Evolutionary conservation across 257 asterid species (phyloP), one percentile per base, ranked within the genome.

Genomic region (Penstemon barbatus): DNA sequence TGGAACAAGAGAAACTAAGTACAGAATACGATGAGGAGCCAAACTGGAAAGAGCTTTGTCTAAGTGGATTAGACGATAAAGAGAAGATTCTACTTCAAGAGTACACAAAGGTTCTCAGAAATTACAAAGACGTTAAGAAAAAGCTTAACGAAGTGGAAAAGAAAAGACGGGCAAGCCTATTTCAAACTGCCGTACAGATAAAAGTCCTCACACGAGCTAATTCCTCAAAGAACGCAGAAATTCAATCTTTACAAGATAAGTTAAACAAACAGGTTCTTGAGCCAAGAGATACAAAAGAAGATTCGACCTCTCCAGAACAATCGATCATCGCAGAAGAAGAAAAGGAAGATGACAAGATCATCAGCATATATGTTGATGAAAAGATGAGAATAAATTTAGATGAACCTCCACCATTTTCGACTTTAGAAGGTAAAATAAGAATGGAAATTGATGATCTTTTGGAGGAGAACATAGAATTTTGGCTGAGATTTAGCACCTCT

Each of bases 51-150:
- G 86, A 84, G 73, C 77, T 88, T 85, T 87, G 90, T 15, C 73
- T 86, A 75, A 84, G 68, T 18, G 99, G 91, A 18, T 56, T 87
- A 8, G 96, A 91, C 64, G 96, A 93, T 61, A 80, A 80, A 65
- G 97, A 93, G 65, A 91, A 77, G 79, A 76, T 84, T 65, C 84
- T 89, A 15, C 81, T 90, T 18, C 75, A 76, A 70, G 99, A 93
- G 74, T 93, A 88, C 63, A 83, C 92, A 1, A 75, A 86, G 8
- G 72, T 90, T 46, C 89, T 93, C 50, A 78, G 87, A 73, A 90
- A 83, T 66, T 93, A 85, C 81, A 93, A 93, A 81, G 96, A 93
- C 2, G 79, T 80, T 11, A 93, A 86, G 83, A 85, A 66, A 83
- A 83, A 82, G 77, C 85, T 90, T 4, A 77, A 52, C 36, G 89